Evolutionary conservation across 441 rosid species (phyloP).

Genomic region (Cnidoscolus chayamansa): DNA sequence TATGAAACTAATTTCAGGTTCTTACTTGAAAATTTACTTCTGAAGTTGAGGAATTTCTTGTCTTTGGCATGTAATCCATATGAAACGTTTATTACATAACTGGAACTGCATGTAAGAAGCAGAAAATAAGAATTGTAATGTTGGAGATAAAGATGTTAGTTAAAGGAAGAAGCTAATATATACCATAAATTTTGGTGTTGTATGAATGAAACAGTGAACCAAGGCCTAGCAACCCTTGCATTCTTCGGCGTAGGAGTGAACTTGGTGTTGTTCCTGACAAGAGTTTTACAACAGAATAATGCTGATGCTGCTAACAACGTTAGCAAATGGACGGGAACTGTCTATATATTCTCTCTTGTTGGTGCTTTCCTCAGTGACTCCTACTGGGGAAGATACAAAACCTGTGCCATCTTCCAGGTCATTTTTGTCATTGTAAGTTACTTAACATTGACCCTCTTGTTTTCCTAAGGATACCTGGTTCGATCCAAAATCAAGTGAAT

Average conservation of each 20-base stretch:
- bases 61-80: no score
- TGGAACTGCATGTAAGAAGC: not conserved
- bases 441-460: not conserved
- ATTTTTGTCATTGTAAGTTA: constrained; percentile 87
- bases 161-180: not conserved
- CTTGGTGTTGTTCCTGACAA: constrained; percentile 86
- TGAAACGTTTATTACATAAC: not conserved
- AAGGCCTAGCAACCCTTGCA: constrained; percentile 95
- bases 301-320: constrained; percentile 97
- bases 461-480: no score
- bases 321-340: constrained; percentile 99
- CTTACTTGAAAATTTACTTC: no score
- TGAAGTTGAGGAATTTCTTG: no score
- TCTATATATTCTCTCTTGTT: constrained; percentile 89
- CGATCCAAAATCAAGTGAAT: no score
- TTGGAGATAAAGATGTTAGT: no score
- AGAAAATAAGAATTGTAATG: not conserved
- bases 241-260: constrained; percentile 99
- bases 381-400: constrained; percentile 97
- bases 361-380: constrained; percentile 98
- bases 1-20: no score
- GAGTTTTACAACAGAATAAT: constrained; percentile 87
- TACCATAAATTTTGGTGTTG: not conserved
- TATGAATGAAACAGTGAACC: constrained; percentile 60
- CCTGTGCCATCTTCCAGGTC: constrained; percentile 94